Percentiles rank a stretch among this genome's conserved stretches.
phyloP scores from a whole-genome alignment of 2,329 filamentous ascomycete species.

The Xylariaceae sp. region DNA sequence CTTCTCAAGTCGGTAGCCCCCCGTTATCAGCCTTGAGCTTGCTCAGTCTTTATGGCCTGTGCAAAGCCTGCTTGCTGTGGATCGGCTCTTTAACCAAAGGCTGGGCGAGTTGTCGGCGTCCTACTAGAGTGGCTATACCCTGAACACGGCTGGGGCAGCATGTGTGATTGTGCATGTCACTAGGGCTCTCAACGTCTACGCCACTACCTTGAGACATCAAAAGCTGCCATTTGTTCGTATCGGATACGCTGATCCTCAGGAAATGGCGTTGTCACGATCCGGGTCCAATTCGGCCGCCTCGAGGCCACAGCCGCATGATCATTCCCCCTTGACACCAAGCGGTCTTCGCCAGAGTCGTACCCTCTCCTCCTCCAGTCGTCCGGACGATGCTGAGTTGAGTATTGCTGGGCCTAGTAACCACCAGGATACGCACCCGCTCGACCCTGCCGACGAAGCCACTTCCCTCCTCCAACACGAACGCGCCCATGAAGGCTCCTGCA shows the following conservation, averaged over 20 bases:
- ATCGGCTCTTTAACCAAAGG: too few relatives aligned
- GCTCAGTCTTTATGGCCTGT: too few relatives aligned
- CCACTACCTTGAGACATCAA: too few relatives aligned
- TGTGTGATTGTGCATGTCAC: too few relatives aligned
- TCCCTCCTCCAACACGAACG: conserved; percentile 50
- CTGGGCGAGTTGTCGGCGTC: too few relatives aligned
- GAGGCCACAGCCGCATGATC: conserved; percentile 31
- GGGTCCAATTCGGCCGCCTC: conserved; percentile 26
- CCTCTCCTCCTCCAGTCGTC: conserved; percentile 18
- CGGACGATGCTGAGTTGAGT: conserved; percentile 10
- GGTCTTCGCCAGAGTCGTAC: conserved; percentile 41
- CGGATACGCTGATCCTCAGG: not conserved
- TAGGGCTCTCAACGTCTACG: too few relatives aligned
- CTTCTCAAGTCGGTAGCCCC: too few relatives aligned
- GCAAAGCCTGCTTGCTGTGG: too few relatives aligned
- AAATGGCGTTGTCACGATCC: conserved; percentile 31
- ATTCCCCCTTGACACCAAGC: conserved; percentile 40
- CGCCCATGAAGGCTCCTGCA: conserved; percentile 59
- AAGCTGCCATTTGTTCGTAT: not conserved
- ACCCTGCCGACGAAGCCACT: conserved; percentile 54
- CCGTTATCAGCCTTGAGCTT: too few relatives aligned
- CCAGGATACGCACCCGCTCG: conserved; percentile 8
- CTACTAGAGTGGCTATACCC: too few relatives aligned
- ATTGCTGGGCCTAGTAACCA: conserved; percentile 24
- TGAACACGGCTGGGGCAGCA: too few relatives aligned